phyloP scores from a whole-genome alignment of 1,284 basidiomycete genomes.

The Leccinum subrobustum region DNA sequence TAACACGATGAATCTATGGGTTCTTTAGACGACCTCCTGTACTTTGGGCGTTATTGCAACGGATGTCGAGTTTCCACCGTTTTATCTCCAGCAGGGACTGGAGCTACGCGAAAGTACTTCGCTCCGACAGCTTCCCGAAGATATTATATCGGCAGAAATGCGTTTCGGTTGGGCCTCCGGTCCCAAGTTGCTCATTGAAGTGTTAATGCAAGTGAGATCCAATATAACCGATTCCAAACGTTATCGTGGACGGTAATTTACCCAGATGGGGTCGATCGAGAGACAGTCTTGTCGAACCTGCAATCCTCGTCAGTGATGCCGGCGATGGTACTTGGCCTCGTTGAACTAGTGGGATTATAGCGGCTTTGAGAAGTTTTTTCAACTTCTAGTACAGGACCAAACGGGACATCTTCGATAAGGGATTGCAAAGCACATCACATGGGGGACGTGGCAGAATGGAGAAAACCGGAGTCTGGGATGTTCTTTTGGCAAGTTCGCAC shows the following conservation, averaged over 20 bases:
- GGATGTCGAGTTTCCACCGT: slow-evolving; percentile 52
- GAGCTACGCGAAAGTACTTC: slow-evolving; percentile 56
- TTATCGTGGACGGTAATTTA: not conserved
- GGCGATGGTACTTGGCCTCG: slow-evolving; percentile 63
- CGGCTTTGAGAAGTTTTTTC: slow-evolving; percentile 72
- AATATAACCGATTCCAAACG: slow-evolving; percentile 1
- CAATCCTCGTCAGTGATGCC: slow-evolving; percentile 77
- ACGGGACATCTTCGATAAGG: slow-evolving; percentile 74
- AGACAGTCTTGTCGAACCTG: slow-evolving; percentile 72
- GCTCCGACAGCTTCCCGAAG: slow-evolving; percentile 87
- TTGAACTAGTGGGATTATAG: slow-evolving; percentile 73
- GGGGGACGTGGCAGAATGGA: slow-evolving; percentile 77
- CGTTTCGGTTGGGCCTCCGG: slow-evolving; percentile 81
- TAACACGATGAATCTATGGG: not conserved
- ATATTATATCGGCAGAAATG: slow-evolving; percentile 74
- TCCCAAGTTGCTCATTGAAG: slow-evolving; percentile 65
- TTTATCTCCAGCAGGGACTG: slow-evolving; percentile 74
- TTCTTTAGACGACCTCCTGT: slow-evolving; percentile 67
- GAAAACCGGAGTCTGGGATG: slow-evolving; percentile 81
- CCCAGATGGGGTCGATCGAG: slow-evolving; percentile 4
- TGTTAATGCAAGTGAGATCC: slow-evolving; percentile 61
- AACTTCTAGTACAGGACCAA: slow-evolving; percentile 65
- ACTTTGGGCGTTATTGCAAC: slow-evolving; percentile 11
- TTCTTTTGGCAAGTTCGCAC: slow-evolving; percentile 68
- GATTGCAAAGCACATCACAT: slow-evolving; percentile 64